These are phyloP conservation scores for Agarophyton chilense DNA, from an alignment of 23 red algal genomes.

Conservation along the genomic window DNA sequence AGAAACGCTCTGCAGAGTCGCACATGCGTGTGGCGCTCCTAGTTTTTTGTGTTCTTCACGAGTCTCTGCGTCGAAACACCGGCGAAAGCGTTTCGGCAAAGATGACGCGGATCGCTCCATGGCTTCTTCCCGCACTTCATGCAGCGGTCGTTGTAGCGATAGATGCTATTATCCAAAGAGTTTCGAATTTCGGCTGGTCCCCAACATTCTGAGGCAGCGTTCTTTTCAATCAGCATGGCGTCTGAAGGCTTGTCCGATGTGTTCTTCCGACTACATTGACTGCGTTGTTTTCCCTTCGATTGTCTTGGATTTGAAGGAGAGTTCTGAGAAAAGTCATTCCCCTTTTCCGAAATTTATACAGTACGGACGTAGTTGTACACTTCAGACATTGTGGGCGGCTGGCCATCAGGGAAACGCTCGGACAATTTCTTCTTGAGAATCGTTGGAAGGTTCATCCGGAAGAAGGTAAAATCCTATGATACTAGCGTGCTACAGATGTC, in stretches of 20 bases:
- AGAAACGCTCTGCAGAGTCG: neutral
- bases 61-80: neutral
- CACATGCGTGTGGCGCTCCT: neutral
- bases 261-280: neutral
- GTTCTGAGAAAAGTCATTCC: too few relatives aligned
- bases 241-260: neutral
- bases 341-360: too few relatives aligned
- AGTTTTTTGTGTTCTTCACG: neutral
- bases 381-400: too few relatives aligned
- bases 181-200: neutral
- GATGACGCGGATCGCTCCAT: neutral
- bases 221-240: neutral
- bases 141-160: constrained; percentile 23
- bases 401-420: too few relatives aligned
- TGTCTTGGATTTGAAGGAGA: neutral
- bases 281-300: neutral
- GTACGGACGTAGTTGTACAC: too few relatives aligned
- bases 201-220: neutral
- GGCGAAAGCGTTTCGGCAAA: neutral
- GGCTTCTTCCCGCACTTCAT: constrained; percentile 10
- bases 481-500: too few relatives aligned
- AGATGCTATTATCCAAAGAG: neutral
- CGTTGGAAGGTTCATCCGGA: too few relatives aligned
- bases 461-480: too few relatives aligned
- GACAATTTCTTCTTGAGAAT: too few relatives aligned